These are phyloP conservation scores for Serendipita sp. DNA, from an alignment of 768 basidiomycete genomes.

Conservation along the genomic window DNA sequence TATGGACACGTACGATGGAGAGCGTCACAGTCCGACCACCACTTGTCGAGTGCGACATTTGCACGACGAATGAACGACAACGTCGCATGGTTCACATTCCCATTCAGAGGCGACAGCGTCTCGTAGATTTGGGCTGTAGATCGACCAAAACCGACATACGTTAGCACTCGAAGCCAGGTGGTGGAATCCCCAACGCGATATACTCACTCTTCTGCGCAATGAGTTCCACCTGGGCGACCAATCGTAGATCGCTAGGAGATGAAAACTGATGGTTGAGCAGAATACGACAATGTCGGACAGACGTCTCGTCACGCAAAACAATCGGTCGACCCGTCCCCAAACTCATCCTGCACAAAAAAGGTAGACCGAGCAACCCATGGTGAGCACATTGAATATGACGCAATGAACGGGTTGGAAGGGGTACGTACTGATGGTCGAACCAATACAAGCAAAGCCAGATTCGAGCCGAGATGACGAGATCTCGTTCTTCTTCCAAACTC, in stretches of 20 bases:
- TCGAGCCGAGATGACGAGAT: constrained; percentile 79
- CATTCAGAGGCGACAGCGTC: constrained; percentile 69
- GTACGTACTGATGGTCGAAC: constrained; percentile 86
- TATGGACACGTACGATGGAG: constrained; percentile 43
- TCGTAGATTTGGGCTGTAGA: constrained; percentile 78
- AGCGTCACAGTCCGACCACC: constrained; percentile 80
- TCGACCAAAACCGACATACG: not conserved
- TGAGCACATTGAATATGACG: too few relatives aligned
- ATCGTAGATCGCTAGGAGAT: constrained; percentile 75
- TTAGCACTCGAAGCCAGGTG: too few relatives aligned
- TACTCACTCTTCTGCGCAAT: constrained; percentile 76
- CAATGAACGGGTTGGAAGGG: too few relatives aligned
- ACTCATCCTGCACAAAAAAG: constrained; percentile 47
- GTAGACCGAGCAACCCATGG: not conserved
- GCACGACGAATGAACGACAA: constrained; percentile 77
- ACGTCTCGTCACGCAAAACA: constrained; percentile 75
- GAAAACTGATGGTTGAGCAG: constrained; percentile 74
- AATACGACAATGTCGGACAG: constrained; percentile 68
- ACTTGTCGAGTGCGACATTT: constrained; percentile 71
- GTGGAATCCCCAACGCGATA: not conserved
- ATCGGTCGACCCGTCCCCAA: constrained; percentile 83
- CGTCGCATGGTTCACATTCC: constrained; percentile 71
- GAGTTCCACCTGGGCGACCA: constrained; percentile 76
- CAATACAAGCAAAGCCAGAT: constrained; percentile 92
- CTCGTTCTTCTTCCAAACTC: constrained; percentile 67